phyloP scores from a whole-genome alignment of 495 filamentous ascomycete species.

The Aspergillus wentii region DNA sequence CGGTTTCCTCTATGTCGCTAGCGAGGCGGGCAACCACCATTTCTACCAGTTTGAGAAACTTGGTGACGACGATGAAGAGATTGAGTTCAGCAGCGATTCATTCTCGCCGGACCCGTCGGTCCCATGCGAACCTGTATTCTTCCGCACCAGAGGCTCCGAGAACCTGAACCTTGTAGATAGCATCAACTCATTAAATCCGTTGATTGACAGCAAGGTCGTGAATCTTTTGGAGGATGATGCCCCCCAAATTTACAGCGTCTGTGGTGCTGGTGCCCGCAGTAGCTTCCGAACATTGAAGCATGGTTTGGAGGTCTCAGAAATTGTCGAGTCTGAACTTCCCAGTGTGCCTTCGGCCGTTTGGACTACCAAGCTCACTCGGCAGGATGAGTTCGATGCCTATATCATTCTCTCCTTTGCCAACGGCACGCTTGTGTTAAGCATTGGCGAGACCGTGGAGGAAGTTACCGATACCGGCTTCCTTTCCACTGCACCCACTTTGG shows the following conservation, averaged over 20 bases:
- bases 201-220: slow-evolving; percentile 83
- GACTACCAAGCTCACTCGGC: slow-evolving; percentile 83
- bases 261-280: slow-evolving; percentile 81
- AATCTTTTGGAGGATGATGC: slow-evolving; percentile 90
- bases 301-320: slow-evolving; percentile 87
- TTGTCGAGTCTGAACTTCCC: slow-evolving; percentile 86
- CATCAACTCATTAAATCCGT: slow-evolving; percentile 83
- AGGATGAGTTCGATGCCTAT: slow-evolving; percentile 81
- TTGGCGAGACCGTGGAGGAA: slow-evolving; percentile 95
- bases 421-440: slow-evolving; percentile 79
- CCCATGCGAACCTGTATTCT: slow-evolving; percentile 71
- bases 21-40: slow-evolving; percentile 87
- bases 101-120: slow-evolving; percentile 69
- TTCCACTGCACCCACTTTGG: slow-evolving; percentile 77
- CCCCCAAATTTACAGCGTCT: slow-evolving; percentile 91
- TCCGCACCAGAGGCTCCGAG: slow-evolving; percentile 71
- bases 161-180: slow-evolving; percentile 83
- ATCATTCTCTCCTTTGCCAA: slow-evolving; percentile 67
- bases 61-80: slow-evolving; percentile 91
- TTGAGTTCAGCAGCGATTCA: slow-evolving; percentile 75
- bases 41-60: slow-evolving; percentile 98
- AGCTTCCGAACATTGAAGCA: slow-evolving; percentile 89
- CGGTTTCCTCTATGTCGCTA: slow-evolving; percentile 89
- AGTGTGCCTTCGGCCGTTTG: slow-evolving; percentile 84
- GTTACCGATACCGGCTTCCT: slow-evolving; percentile 90